Conservation (phyloP, 768 basidiomycete genomes). For the Baorangia bicolor region DNA sequence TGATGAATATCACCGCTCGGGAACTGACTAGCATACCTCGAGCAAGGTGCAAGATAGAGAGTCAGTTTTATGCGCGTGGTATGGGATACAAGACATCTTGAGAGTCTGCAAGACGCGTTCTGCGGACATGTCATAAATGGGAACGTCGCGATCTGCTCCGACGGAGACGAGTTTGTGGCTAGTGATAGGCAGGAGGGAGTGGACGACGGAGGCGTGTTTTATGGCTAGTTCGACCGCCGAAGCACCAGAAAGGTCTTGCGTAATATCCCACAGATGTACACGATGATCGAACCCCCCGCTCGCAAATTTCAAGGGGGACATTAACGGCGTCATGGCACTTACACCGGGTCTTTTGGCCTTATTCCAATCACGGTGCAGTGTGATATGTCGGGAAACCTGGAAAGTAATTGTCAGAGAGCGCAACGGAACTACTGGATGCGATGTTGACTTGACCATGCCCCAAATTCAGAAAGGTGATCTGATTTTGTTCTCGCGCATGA, state of each 20-base stretch:
- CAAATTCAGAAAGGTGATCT: slow-evolving; percentile 28
- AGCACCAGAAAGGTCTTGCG: slow-evolving; percentile 33
- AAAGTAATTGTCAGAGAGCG: slow-evolving; percentile 2
- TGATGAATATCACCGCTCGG: background rate
- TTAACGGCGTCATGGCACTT: slow-evolving; percentile 43
- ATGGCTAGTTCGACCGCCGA: slow-evolving; percentile 35
- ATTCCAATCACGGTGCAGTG: slow-evolving; percentile 32
- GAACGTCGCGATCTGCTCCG: slow-evolving; percentile 47
- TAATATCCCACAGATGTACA: slow-evolving; percentile 48
- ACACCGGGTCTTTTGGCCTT: slow-evolving; percentile 40
- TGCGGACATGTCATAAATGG: slow-evolving; percentile 46
- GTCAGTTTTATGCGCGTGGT: slow-evolving; percentile 40
- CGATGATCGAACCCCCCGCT: slow-evolving; percentile 50
- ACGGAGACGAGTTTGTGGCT: slow-evolving; percentile 48
- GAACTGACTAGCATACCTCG: slow-evolving; percentile 36
- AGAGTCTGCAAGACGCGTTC: slow-evolving; percentile 42
- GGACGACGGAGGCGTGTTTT: slow-evolving; percentile 42
- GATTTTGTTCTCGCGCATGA: slow-evolving; percentile 38
- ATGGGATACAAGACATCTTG: slow-evolving; percentile 43
- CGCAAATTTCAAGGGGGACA: slow-evolving; percentile 42
- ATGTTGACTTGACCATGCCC: slow-evolving; percentile 25
- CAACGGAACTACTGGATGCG: background rate
- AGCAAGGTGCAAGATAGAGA: slow-evolving; percentile 42
- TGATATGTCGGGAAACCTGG: slow-evolving; percentile 9
- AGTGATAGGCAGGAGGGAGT: slow-evolving; percentile 43